Evolutionary conservation across 2,329 filamentous ascomycete species (phyloP).

Genomic region (Tolypocladium tropicale): DNA sequence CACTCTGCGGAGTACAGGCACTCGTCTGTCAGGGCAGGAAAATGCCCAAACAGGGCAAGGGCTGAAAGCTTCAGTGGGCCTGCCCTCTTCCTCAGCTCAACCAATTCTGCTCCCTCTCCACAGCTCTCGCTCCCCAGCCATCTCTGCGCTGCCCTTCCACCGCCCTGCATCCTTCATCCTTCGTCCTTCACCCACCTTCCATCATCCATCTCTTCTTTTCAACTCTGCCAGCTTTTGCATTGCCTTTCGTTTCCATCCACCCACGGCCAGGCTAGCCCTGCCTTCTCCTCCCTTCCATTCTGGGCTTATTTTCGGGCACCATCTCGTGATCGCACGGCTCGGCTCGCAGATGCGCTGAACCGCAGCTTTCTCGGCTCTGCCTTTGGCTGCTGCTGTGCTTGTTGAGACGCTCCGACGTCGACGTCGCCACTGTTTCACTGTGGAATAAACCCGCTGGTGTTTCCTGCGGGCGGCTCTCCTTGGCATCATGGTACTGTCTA

Average conservation of each 20-base stretch:
- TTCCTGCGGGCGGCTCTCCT: constrained; percentile 5
- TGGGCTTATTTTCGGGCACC: background rate
- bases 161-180: no score
- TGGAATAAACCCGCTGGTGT: constrained; percentile 3
- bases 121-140: background rate
- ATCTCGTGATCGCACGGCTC: constrained; percentile 4
- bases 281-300: background rate
- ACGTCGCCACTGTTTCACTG: constrained; percentile 1
- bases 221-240: background rate
- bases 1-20: no score
- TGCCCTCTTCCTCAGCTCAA: background rate
- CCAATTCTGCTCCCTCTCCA: background rate
- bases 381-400: constrained; percentile 8
- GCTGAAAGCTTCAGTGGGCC: background rate
- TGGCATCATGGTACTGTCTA: constrained; percentile 7
- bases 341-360: constrained; percentile 10
- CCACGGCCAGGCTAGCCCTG: background rate
- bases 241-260: background rate
- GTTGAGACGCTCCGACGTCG: constrained; percentile 2
- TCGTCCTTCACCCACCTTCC: background rate
- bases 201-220: background rate
- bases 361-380: constrained; percentile 3
- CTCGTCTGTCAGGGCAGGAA: background rate
- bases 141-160: no score
- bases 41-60: background rate